A percentile compares a stretch with the other conserved stretches of the same genome.
Evolutionary conservation across 176 grass and related monocot species (phyloP).

Genomic region (Coix lacrymajobi): DNA sequence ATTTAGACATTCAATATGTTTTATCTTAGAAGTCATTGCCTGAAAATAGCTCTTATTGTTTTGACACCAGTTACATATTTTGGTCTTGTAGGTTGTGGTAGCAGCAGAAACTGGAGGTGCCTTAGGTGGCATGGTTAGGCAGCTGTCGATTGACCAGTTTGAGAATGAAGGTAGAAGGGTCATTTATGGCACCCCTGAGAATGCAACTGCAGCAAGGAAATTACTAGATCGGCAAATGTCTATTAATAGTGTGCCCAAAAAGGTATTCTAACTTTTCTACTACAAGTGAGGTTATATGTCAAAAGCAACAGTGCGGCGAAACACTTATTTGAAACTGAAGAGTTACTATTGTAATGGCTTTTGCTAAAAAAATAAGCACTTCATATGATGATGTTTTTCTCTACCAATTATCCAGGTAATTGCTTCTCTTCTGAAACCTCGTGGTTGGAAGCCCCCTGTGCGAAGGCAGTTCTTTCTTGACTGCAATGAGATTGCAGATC

Average conservation of each 20-base stretch:
- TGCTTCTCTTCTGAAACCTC: constrained; percentile 88
- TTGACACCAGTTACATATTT: neutral
- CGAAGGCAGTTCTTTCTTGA: constrained; percentile 93
- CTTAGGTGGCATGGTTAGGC: constrained; percentile 95
- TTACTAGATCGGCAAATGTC: constrained; percentile 96
- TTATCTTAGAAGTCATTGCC: neutral
- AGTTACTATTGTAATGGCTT: constrained; percentile 1
- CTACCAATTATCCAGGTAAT: constrained; percentile 57
- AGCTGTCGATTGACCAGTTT: constrained; percentile 97
- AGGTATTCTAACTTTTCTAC: constrained; percentile 40
- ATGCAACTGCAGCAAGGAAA: constrained; percentile 91
- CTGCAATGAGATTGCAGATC: constrained; percentile 95
- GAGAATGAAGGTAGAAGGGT: constrained; percentile 98
- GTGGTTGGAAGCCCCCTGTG: constrained; percentile 98
- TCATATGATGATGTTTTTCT: neutral
- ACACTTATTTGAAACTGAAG: neutral
- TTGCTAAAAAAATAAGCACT: neutral
- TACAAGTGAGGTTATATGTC: neutral
- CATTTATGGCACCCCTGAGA: constrained; percentile 92
- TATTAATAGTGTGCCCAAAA: constrained; percentile 95
- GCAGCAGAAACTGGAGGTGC: constrained; percentile 96
- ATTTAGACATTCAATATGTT: neutral
- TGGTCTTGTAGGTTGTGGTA: constrained; percentile 67
- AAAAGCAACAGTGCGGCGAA: constrained; percentile 1
- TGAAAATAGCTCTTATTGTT: neutral